These are phyloP conservation scores for Gossypium stocksii DNA, from an alignment of 345 rosid genomes.

Conservation along the genomic window DNA sequence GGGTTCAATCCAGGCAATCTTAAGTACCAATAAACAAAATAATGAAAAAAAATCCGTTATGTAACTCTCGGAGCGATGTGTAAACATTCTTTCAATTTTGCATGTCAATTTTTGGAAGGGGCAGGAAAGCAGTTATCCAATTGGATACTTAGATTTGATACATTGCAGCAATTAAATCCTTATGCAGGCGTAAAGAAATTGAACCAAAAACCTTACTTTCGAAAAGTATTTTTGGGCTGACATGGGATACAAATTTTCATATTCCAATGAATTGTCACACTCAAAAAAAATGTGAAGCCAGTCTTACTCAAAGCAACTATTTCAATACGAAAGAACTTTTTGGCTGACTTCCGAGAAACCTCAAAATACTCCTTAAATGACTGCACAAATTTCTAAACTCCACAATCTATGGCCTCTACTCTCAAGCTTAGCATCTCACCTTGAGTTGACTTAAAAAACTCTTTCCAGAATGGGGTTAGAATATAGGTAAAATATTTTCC, in stretches of 20 bases:
- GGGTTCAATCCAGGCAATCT: not conserved
- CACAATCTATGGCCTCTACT: not conserved
- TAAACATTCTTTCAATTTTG: constrained; percentile 2
- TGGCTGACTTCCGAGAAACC: not conserved
- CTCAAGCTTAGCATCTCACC: not conserved
- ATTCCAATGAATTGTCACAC: not conserved
- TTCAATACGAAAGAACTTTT: not conserved
- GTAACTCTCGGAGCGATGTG: not conserved
- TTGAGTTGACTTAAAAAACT: not conserved
- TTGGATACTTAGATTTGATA: not conserved
- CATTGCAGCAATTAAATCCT: not conserved
- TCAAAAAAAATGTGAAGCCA: not conserved
- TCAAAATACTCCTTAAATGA: not conserved
- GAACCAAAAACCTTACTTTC: not conserved
- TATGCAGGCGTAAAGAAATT: not conserved
- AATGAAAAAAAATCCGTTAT: not conserved
- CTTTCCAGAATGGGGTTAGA: not conserved
- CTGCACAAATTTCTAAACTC: not conserved
- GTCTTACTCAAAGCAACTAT: not conserved
- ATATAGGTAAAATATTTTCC: not conserved
- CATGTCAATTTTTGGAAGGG: not conserved
- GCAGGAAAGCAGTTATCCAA: not conserved
- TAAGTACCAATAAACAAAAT: not conserved
- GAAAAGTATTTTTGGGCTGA: not conserved
- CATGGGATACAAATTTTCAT: not conserved